Conservation (phyloP, 2,329 filamentous ascomycete species). For the Massarina eburnea region DNA sequence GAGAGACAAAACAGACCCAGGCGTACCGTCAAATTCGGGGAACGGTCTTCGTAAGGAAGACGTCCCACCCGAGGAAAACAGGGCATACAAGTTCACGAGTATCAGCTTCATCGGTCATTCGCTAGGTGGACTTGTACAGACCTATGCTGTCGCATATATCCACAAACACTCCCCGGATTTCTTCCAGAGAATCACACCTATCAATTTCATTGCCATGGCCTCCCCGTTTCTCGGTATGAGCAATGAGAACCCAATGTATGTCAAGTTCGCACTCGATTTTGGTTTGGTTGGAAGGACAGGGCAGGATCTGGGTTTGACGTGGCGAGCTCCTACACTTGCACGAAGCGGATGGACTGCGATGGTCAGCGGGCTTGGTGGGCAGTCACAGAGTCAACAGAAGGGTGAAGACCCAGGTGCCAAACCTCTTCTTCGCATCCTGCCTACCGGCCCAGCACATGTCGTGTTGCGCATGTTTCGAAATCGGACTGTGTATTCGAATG, state of each 20-base stretch:
- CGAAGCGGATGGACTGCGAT: constrained; percentile 86
- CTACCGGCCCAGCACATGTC: constrained; percentile 85
- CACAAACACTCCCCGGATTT: constrained; percentile 93
- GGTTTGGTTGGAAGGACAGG: constrained; percentile 94
- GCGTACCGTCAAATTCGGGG: constrained; percentile 58
- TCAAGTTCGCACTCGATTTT: constrained; percentile 95
- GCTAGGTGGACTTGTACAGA: constrained; percentile 85
- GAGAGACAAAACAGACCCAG: constrained; percentile 47
- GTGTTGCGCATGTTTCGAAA: constrained; percentile 87
- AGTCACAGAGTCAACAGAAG: constrained; percentile 56
- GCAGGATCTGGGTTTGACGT: constrained; percentile 91
- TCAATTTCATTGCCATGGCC: constrained; percentile 89
- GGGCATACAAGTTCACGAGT: constrained; percentile 82
- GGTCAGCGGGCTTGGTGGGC: constrained; percentile 75
- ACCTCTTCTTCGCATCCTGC: constrained; percentile 82
- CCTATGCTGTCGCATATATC: constrained; percentile 93
- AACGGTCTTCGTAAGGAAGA: constrained; percentile 60
- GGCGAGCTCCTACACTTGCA: constrained; percentile 84
- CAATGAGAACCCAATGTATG: constrained; percentile 96
- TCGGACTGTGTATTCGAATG: constrained; percentile 91
- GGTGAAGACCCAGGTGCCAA: constrained; percentile 77
- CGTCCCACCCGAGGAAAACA: constrained; percentile 47
- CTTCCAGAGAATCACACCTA: constrained; percentile 79
- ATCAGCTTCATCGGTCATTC: constrained; percentile 96
- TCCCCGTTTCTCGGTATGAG: constrained; percentile 88